These are phyloP conservation scores for Baeospora myosura DNA, from an alignment of 1,284 basidiomycete species.

Conservation along the genomic window DNA sequence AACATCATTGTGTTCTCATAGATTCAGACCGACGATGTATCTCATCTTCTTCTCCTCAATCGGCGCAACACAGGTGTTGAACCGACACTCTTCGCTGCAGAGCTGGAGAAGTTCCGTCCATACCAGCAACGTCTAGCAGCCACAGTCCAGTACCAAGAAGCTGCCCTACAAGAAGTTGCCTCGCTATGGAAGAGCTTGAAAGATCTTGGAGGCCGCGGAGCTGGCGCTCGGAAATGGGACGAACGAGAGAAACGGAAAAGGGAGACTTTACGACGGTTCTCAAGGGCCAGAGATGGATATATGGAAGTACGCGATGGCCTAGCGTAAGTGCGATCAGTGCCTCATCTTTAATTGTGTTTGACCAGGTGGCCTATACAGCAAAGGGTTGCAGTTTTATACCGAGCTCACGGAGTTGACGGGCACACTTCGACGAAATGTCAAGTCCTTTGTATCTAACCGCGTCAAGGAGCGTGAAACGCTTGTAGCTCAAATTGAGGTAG, in stretches of 20 bases:
- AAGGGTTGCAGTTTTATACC: constrained; percentile 83
- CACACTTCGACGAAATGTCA: constrained; percentile 55
- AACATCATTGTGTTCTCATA: constrained; percentile 22
- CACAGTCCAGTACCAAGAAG: constrained; percentile 73
- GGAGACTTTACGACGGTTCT: constrained; percentile 67
- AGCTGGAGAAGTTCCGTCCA: constrained; percentile 92
- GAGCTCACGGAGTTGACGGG: constrained; percentile 69
- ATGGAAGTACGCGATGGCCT: constrained; percentile 84
- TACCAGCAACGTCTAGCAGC: constrained; percentile 78
- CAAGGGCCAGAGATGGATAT: constrained; percentile 72
- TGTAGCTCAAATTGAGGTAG: constrained; percentile 63
- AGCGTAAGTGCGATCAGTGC: constrained; percentile 49
- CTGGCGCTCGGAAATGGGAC: constrained; percentile 72
- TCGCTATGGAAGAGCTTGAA: constrained; percentile 65
- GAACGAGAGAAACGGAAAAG: constrained; percentile 73
- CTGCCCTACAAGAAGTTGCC: constrained; percentile 63
- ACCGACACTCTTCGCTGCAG: constrained; percentile 82
- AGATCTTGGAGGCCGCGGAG: constrained; percentile 63
- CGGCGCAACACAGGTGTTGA: constrained; percentile 82
- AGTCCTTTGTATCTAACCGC: constrained; percentile 57
- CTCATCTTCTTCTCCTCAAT: constrained; percentile 88
- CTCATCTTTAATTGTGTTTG: constrained; percentile 3
- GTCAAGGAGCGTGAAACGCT: constrained; percentile 68
- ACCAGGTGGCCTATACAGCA: constrained; percentile 36
- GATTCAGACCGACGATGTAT: constrained; percentile 96